Evolutionary conservation across 495 filamentous ascomycete species (phyloP).

Genomic region (Xylaria curta): DNA sequence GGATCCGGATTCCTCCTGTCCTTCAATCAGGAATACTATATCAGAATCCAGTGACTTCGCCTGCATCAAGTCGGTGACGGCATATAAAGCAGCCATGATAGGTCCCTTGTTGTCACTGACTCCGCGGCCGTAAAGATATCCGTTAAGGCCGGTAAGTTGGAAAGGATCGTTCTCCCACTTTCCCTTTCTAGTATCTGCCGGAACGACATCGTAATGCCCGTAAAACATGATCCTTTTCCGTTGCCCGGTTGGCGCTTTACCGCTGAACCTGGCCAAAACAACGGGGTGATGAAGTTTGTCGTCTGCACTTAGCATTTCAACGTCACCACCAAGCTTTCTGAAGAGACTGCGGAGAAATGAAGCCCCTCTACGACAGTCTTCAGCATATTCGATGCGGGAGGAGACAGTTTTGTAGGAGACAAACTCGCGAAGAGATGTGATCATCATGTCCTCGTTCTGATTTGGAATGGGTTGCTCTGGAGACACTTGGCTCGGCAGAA

Average conservation of each 20-base stretch:
- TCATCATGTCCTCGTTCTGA: constrained; percentile 69
- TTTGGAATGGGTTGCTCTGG: constrained; percentile 42
- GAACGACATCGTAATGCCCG: constrained; percentile 98
- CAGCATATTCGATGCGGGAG: constrained; percentile 77
- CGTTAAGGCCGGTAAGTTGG: constrained; percentile 80
- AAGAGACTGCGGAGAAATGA: constrained; percentile 88
- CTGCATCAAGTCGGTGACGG: constrained; percentile 83
- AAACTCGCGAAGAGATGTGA: constrained; percentile 81
- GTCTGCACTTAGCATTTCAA: constrained; percentile 80
- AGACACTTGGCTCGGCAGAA: constrained; percentile 65
- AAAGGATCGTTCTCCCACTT: constrained; percentile 92
- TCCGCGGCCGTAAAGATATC: constrained; percentile 95
- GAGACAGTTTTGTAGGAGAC: constrained; percentile 92
- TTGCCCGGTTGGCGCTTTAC: constrained; percentile 60
- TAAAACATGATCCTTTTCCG: constrained; percentile 94
- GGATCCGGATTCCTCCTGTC: constrained; percentile 94
- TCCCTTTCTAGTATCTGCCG: constrained; percentile 75
- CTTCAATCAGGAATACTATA: constrained; percentile 92
- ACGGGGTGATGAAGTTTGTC: constrained; percentile 78
- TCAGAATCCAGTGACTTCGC: constrained; percentile 81
- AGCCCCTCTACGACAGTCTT: constrained; percentile 91
- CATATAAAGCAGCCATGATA: constrained; percentile 89
- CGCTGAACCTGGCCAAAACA: constrained; percentile 85
- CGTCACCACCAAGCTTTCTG: constrained; percentile 86
- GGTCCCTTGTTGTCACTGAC: constrained; percentile 98